Conservation (phyloP, 805 yeast species). For the Wickerhamomyces subpelliculosus region DNA sequence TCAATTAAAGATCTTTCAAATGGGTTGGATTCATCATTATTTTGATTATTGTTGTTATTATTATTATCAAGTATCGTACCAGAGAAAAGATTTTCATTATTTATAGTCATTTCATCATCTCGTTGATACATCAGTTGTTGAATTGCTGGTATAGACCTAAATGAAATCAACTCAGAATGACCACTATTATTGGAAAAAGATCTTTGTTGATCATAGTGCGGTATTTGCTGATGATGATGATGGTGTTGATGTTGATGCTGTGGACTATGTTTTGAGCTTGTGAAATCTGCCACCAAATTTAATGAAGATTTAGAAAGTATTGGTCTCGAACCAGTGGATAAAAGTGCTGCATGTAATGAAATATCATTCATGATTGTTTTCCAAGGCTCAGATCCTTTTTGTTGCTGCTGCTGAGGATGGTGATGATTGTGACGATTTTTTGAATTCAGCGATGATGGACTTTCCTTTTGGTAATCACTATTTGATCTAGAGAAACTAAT, state of each 20-base stretch:
- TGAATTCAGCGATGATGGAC: slow-evolving; percentile 1
- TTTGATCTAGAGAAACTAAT: slow-evolving; percentile 1
- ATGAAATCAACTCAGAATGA: not conserved
- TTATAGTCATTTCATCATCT: not conserved
- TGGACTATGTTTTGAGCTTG: slow-evolving; percentile 13
- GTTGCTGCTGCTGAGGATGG: slow-evolving; percentile 2
- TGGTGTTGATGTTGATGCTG: too few relatives aligned
- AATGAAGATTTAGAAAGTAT: slow-evolving; percentile 7
- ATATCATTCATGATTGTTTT: slow-evolving; percentile 28
- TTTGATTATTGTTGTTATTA: not conserved
- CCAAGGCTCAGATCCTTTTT: slow-evolving; percentile 18
- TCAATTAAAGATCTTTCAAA: too few relatives aligned
- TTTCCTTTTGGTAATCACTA: slow-evolving; percentile 1
- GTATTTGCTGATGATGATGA: too few relatives aligned
- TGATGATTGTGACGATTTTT: too few relatives aligned
- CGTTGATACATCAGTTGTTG: too few relatives aligned
- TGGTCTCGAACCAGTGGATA: slow-evolving; percentile 26
- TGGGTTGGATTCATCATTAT: not conserved
- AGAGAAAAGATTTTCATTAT: not conserved
- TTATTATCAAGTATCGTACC: not conserved
- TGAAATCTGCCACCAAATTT: slow-evolving; percentile 19
- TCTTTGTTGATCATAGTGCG: too few relatives aligned
- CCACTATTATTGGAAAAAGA: not conserved
- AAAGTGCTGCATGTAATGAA: slow-evolving; percentile 31
- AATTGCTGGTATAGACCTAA: not conserved